phyloP scores from a whole-genome alignment of 148 eudicot species.

The Camellia japonica region DNA sequence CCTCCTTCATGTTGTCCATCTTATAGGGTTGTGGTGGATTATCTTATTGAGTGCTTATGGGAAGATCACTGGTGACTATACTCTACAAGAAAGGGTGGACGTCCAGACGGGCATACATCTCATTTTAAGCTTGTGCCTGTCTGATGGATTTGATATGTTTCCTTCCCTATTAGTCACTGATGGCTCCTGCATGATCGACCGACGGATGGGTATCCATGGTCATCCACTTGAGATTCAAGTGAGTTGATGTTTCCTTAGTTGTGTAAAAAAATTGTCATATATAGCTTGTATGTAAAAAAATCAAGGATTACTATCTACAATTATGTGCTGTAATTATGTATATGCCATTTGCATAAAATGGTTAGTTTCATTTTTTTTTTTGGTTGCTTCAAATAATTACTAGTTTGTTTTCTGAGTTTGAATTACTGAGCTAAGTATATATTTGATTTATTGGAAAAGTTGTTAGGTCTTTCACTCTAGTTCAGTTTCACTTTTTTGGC shows the following conservation, averaged over 20 bases:
- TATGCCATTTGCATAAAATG: neutral
- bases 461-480: neutral
- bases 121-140: slow-evolving; percentile 74
- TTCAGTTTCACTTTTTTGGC: neutral
- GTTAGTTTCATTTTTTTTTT: neutral
- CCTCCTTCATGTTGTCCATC: slow-evolving; percentile 4
- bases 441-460: neutral
- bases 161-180: slow-evolving; percentile 93
- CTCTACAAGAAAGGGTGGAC: slow-evolving; percentile 89
- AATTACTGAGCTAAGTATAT: neutral
- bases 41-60: slow-evolving; percentile 82
- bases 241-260: slow-evolving; percentile 23
- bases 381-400: neutral
- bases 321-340: neutral
- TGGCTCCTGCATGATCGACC: slow-evolving; percentile 98
- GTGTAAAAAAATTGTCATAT: neutral
- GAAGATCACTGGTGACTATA: slow-evolving; percentile 82
- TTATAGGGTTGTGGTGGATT: slow-evolving; percentile 93
- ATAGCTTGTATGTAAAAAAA: neutral
- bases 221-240: slow-evolving; percentile 98
- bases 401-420: neutral
- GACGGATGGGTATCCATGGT: slow-evolving; percentile 98
- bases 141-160: slow-evolving; percentile 98
- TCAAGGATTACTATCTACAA: neutral
- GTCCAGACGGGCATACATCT: slow-evolving; percentile 87